Conservation (phyloP, 352 stramenopile genomes). For the Plasmopara halstedii region DNA sequence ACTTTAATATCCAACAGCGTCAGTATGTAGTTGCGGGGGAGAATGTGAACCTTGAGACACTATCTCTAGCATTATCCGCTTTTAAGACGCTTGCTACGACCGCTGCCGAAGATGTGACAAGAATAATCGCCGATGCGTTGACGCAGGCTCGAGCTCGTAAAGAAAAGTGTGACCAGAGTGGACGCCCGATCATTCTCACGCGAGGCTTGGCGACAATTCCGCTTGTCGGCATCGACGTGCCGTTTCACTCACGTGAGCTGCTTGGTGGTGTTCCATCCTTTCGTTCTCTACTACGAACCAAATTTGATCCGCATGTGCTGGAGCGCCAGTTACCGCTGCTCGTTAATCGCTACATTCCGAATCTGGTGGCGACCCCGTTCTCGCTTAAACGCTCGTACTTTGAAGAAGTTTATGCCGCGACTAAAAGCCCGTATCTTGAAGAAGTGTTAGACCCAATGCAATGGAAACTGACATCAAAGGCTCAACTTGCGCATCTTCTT, state of each 20-base stretch:
- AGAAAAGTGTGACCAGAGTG: slow-evolving; percentile 39
- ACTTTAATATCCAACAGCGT: slow-evolving; percentile 79
- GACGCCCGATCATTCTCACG: slow-evolving; percentile 54
- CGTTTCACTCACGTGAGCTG: slow-evolving; percentile 84
- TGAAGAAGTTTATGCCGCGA: slow-evolving; percentile 60
- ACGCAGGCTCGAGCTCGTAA: slow-evolving; percentile 49
- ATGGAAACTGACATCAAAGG: slow-evolving; percentile 57
- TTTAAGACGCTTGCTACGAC: slow-evolving; percentile 45
- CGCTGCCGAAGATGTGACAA: slow-evolving; percentile 32
- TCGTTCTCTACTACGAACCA: slow-evolving; percentile 58
- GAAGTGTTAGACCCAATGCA: slow-evolving; percentile 61
- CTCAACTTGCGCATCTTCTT: slow-evolving; percentile 67
- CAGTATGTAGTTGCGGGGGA: slow-evolving; percentile 85
- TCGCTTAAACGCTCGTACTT: slow-evolving; percentile 71
- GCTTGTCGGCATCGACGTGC: slow-evolving; percentile 82
- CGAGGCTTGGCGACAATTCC: slow-evolving; percentile 78
- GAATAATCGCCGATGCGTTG: slow-evolving; percentile 50
- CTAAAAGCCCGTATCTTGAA: slow-evolving; percentile 59
- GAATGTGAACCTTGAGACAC: slow-evolving; percentile 71
- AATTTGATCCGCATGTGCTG: slow-evolving; percentile 61
- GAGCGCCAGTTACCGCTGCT: slow-evolving; percentile 61
- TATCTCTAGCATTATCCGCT: slow-evolving; percentile 53
- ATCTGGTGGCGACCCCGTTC: slow-evolving; percentile 77
- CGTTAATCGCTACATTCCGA: slow-evolving; percentile 80
- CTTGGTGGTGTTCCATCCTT: slow-evolving; percentile 78